phyloP scores from a whole-genome alignment of 176 grass and related monocot species.

The Miscanthus lutarioriparius region DNA sequence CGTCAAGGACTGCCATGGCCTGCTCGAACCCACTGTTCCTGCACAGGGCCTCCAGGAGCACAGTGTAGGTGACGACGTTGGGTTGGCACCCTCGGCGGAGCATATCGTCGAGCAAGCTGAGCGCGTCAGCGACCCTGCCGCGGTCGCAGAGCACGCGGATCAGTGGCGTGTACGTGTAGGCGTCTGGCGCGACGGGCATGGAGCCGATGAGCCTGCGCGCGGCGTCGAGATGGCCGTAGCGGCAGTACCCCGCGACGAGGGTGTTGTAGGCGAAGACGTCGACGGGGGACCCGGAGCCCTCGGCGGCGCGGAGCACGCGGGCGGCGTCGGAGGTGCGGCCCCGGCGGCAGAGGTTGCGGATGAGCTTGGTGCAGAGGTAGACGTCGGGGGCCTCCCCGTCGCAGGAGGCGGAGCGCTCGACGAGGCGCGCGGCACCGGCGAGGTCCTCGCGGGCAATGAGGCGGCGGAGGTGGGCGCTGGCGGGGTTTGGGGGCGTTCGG shows the following conservation, averaged over 20 bases:
- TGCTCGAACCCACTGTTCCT: constrained; percentile 51
- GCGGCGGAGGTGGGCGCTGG: constrained; percentile 47
- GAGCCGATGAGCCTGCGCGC: constrained; percentile 45
- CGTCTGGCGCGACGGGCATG: constrained; percentile 60
- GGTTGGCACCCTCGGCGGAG: constrained; percentile 56
- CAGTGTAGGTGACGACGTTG: constrained; percentile 63
- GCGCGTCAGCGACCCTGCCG: constrained; percentile 48
- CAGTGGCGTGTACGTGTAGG: constrained; percentile 69
- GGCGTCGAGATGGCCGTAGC: constrained; percentile 46
- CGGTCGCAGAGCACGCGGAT: constrained; percentile 61
- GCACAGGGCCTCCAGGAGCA: constrained; percentile 62
- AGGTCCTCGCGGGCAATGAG: constrained; percentile 59
- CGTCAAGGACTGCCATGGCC: constrained; percentile 56
- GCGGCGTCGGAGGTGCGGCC: constrained; percentile 57
- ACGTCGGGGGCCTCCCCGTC: constrained; percentile 50
- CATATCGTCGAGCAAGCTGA: constrained; percentile 58
- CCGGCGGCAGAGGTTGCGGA: constrained; percentile 62
- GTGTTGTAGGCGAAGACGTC: constrained; percentile 66
- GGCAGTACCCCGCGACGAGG: constrained; percentile 50
- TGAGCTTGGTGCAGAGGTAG: constrained; percentile 68
- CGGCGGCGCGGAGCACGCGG: constrained; percentile 53
- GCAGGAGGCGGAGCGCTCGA: constrained; percentile 41
- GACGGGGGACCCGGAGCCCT: constrained; percentile 36
- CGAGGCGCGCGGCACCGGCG: constrained; percentile 46
- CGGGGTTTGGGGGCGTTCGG: constrained; percentile 19